These are phyloP conservation scores for Fusarium albosuccineum DNA, from an alignment of 2,329 filamentous ascomycete genomes.

Conservation along the genomic window DNA sequence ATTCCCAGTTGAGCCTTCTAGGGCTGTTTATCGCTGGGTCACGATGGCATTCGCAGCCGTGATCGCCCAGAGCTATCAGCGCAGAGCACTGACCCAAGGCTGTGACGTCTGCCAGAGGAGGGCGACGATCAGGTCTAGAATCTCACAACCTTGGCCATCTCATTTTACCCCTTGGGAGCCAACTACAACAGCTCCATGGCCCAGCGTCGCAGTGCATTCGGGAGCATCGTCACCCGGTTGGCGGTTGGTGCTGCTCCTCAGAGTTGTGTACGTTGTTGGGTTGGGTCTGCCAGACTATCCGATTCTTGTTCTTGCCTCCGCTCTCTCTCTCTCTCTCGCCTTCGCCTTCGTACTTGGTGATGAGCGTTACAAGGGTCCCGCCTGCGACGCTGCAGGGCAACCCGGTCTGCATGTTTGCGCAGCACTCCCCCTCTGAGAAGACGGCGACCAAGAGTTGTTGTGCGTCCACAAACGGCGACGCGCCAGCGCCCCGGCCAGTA, in stretches of 20 bases:
- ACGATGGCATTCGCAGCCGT: conserved; percentile 16
- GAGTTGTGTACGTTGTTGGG: too few species aligned
- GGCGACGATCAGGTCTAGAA: conserved; percentile 37
- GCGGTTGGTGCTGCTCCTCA: neutral
- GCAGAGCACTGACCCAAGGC: conserved; percentile 8
- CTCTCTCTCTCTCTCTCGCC: too few species aligned
- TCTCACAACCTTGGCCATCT: conserved; percentile 10
- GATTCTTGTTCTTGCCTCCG: too few species aligned
- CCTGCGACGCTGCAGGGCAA: conserved; percentile 35
- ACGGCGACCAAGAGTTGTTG: conserved; percentile 8
- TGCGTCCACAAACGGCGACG: neutral
- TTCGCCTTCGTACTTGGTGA: neutral
- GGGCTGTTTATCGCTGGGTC: conserved; percentile 25
- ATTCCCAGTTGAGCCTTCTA: conserved; percentile 9
- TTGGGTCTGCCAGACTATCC: too few species aligned
- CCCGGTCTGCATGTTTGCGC: conserved; percentile 28
- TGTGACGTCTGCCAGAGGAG: conserved; percentile 15
- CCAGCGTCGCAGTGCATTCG: conserved; percentile 16
- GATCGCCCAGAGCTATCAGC: conserved; percentile 25
- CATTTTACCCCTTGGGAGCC: conserved; percentile 22
- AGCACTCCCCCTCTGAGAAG: conserved; percentile 6
- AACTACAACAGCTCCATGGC: neutral
- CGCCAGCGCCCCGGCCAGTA: neutral
- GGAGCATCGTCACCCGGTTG: neutral
- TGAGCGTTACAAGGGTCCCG: conserved; percentile 34